phyloP scores from a whole-genome alignment of 306 rosid genomes.

The Dryas drummondii region DNA sequence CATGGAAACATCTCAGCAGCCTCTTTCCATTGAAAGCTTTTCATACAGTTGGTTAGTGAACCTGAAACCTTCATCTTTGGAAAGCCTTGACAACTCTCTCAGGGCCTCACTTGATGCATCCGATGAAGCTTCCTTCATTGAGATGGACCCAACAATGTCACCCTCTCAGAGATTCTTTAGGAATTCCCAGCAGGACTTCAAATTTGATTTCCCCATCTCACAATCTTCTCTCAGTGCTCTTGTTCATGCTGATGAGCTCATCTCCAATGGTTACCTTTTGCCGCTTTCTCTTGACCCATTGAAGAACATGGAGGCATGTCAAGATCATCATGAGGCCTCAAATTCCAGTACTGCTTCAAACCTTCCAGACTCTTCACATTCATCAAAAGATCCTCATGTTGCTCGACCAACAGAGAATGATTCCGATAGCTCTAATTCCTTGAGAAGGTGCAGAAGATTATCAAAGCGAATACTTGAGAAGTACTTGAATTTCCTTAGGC shows the following conservation, averaged over 20 bases:
- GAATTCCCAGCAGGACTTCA: slow-evolving; percentile 77
- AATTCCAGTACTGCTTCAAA: slow-evolving; percentile 30
- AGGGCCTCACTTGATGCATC: slow-evolving; percentile 68
- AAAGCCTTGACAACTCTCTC: slow-evolving; percentile 60
- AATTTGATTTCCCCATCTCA: slow-evolving; percentile 77
- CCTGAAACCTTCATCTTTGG: slow-evolving; percentile 72
- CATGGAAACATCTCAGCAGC: slow-evolving; percentile 82
- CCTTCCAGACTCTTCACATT: slow-evolving; percentile 37
- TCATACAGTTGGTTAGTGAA: slow-evolving; percentile 94
- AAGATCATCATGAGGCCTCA: slow-evolving; percentile 31
- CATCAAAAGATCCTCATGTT: slow-evolving; percentile 24
- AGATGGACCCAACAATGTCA: slow-evolving; percentile 95
- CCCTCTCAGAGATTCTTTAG: slow-evolving; percentile 82
- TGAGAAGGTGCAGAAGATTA: slow-evolving; percentile 65
- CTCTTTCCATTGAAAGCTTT: slow-evolving; percentile 93
- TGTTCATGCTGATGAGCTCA: slow-evolving; percentile 90
- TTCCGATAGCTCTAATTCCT: slow-evolving; percentile 50
- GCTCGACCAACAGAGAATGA: slow-evolving; percentile 18
- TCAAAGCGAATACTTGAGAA: slow-evolving; percentile 67
- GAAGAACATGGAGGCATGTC: slow-evolving; percentile 45
- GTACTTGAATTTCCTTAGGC: slow-evolving; percentile 74
- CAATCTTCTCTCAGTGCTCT: slow-evolving; percentile 51
- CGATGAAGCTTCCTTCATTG: slow-evolving; percentile 89
- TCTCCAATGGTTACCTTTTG: slow-evolving; percentile 83
- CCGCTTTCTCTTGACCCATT: slow-evolving; percentile 77